phyloP scores from a whole-genome alignment of 1,284 basidiomycete species.

The Pseudozyma thailandica region DNA sequence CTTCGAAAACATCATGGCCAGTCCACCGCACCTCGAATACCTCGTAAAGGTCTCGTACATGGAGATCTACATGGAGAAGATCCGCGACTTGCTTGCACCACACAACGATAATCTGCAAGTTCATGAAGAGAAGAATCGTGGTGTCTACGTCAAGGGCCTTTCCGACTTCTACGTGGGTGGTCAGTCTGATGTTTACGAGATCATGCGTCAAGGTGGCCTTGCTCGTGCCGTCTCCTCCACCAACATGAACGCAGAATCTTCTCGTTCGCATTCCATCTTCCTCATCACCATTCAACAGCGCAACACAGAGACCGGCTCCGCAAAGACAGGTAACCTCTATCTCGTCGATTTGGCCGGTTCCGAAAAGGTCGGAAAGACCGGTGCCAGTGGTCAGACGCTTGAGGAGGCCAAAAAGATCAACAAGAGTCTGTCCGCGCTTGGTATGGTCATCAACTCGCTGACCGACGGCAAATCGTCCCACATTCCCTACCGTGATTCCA shows the following conservation, averaged over 20 bases:
- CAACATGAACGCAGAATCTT: conserved; percentile 99
- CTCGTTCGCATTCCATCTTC: conserved; percentile 98
- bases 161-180: conserved; percentile 95
- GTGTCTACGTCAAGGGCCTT: conserved; percentile 97
- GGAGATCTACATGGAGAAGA: conserved; percentile 98
- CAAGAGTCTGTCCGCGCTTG: conserved; percentile 94
- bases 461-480: conserved; percentile 93
- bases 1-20: conserved; percentile 95
- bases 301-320: conserved; percentile 93
- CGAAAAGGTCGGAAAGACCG: conserved; percentile 99
- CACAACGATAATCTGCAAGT: conserved; percentile 98
- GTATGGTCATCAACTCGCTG: conserved; percentile 99
- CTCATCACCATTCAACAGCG: conserved; percentile 96
- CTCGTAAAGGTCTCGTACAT: conserved; percentile 99
- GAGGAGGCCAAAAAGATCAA: conserved; percentile 99
- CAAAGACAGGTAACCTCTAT: conserved; percentile 96
- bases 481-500: conserved; percentile 98
- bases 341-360: conserved; percentile 98
- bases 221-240: conserved; percentile 94
- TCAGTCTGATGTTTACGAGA: conserved; percentile 88
- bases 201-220: conserved; percentile 94
- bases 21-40: conserved; percentile 94
- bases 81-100: conserved; percentile 93
- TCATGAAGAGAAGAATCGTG: conserved; percentile 96
- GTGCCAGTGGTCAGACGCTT: conserved; percentile 96